These are phyloP conservation scores for Aureobasidium sp. DNA, from an alignment of 2,329 filamentous ascomycete genomes.

Conservation along the genomic window DNA sequence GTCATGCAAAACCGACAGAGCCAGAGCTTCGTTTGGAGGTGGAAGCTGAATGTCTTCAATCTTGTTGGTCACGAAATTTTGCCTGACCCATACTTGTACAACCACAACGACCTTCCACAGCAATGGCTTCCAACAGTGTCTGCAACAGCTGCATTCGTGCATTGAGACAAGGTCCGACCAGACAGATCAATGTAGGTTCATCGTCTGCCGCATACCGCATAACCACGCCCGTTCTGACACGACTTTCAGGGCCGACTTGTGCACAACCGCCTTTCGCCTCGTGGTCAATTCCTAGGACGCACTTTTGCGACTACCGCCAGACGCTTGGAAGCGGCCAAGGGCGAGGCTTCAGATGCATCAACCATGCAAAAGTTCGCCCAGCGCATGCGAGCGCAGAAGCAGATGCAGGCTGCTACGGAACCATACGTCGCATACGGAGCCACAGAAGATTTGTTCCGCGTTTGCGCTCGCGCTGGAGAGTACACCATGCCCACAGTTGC, in stretches of 20 bases:
- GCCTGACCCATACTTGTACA: neutral
- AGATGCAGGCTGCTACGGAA: constrained; percentile 41
- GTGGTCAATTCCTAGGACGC: neutral
- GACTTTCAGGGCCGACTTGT: neutral
- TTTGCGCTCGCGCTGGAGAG: constrained; percentile 64
- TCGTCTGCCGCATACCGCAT: constrained; percentile 17
- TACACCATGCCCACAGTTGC: constrained; percentile 67
- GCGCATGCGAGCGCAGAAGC: constrained; percentile 18
- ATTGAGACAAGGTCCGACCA: constrained; percentile 19
- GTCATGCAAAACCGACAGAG: constrained; percentile 5
- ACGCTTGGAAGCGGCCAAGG: neutral
- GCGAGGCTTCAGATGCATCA: constrained; percentile 8
- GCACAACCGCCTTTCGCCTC: constrained; percentile 1
- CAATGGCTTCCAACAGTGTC: constrained; percentile 22
- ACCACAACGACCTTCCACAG: neutral
- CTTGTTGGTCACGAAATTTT: constrained; percentile 1
- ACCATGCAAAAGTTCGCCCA: constrained; percentile 19
- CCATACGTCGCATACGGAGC: constrained; percentile 74
- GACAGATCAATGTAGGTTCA: constrained; percentile 17
- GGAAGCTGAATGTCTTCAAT: constrained; percentile 6
- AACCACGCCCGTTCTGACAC: constrained; percentile 8
- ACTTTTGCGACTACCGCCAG: neutral
- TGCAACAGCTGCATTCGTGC: constrained; percentile 24
- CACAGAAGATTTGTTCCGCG: constrained; percentile 71
- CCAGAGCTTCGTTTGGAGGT: neutral